Base-by-base conservation (phyloP, 805 yeast genomes). In the Nakazawaea pomicola region DNA sequence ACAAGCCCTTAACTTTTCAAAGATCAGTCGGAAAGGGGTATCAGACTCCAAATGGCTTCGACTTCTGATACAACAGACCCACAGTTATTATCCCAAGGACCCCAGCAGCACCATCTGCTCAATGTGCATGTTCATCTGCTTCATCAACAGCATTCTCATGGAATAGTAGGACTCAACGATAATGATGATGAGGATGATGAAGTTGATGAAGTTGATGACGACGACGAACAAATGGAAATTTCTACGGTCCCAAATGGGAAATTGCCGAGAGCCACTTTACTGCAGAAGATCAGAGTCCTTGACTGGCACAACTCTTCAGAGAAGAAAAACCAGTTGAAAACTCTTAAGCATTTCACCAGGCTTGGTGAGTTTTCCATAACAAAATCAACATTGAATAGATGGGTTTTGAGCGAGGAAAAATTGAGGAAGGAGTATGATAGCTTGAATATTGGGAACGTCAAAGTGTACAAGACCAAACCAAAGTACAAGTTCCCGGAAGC, bases 221-320 rank as follows among this genome's bases (percentile, higher is more conserved):
- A 18, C 24, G 40, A 38, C 12, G 44, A 34, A n/a, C 15, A 15
- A 1, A 51, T 46, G 33, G 6, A 14, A 2, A n/a, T 12, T 28
- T 48, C 60, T 14, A n/a, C n/a, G n/a, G n/a, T n/a, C n/a, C n/a
- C n/a, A n/a, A n/a, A n/a, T n/a, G n/a, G n/a, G n/a, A n/a, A n/a
- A n/a, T n/a, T n/a, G n/a, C 63, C 65, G 3, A 45, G 66, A 14
- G 66, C 71, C 1, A 65, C 69, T 1, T 36, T 65, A 4, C 60
- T 55, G 42, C 65, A 65, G 39, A 65, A 64, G 44, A 54, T 65
- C 6, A 49, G 53, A 38, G 65, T 54, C 0, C 46, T 65, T 16
- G 58, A 65, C 24, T 66, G 70, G 69, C 61, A 56, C 46, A 49
- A 54, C 30, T 36, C 48, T 7, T 53, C 57, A 23, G 57, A 57